Evolutionary conservation across 768 basidiomycete species (phyloP).

Genomic region (Psilocybe subaeruginosa): DNA sequence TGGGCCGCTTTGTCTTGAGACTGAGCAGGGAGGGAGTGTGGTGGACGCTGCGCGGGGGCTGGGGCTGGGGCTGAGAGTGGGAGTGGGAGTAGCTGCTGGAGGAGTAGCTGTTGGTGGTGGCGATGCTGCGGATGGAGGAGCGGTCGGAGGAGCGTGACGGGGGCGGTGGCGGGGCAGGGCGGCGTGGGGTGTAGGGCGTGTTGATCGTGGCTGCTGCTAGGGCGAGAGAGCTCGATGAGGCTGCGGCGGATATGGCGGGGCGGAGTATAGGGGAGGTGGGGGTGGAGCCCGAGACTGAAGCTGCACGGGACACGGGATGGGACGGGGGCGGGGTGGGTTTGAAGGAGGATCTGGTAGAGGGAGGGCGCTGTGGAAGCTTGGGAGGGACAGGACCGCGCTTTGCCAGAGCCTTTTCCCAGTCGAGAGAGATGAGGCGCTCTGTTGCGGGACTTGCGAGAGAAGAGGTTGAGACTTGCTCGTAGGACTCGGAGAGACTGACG

Average conservation of each 20-base stretch:
- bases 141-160: constrained; percentile 60
- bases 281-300: constrained; percentile 28
- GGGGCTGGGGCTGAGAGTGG: constrained; percentile 15
- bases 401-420: constrained; percentile 49
- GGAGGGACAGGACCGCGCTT: constrained; percentile 34
- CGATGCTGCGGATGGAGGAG: constrained; percentile 61
- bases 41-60: constrained; percentile 12
- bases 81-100: constrained; percentile 31
- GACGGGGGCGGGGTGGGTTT: constrained; percentile 32
- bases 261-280: constrained; percentile 33
- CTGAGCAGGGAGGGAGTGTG: constrained; percentile 15
- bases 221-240: too few species aligned
- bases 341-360: constrained; percentile 18
- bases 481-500: constrained; percentile 69
- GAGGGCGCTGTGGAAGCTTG: constrained; percentile 50
- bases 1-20: constrained; percentile 49
- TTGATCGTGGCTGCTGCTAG: constrained; percentile 12
- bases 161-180: constrained; percentile 43
- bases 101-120: constrained; percentile 38
- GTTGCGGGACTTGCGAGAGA: constrained; percentile 52
- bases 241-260: constrained; percentile 32
- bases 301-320: constrained; percentile 26
- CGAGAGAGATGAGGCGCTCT: constrained; percentile 32
- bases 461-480: constrained; percentile 65
- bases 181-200: constrained; percentile 39